These are phyloP conservation scores for Fusarium sp. DNA, from an alignment of 2,329 filamentous ascomycete species.

Conservation along the genomic window DNA sequence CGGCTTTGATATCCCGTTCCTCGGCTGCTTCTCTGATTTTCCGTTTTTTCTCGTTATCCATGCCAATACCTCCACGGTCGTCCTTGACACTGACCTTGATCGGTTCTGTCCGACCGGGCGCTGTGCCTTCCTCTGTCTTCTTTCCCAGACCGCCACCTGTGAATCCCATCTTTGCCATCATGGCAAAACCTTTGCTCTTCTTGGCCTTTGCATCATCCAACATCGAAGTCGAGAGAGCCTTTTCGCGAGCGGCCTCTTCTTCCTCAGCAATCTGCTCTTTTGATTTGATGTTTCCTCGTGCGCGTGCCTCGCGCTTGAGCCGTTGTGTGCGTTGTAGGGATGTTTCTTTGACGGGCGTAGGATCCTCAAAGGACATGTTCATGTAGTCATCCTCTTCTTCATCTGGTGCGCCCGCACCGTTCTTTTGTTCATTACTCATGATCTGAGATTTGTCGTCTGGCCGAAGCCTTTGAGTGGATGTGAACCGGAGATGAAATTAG, in stretches of 20 bases:
- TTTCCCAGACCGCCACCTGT: slow-evolving; percentile 79
- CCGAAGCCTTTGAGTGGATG: not conserved
- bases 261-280: slow-evolving; percentile 86
- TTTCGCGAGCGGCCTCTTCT: slow-evolving; percentile 78
- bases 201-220: slow-evolving; percentile 68
- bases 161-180: slow-evolving; percentile 98
- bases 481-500: not conserved
- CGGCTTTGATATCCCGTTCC: slow-evolving; percentile 68
- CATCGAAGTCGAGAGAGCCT: slow-evolving; percentile 79
- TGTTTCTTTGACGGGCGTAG: slow-evolving; percentile 65
- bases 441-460: not conserved
- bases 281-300: slow-evolving; percentile 76
- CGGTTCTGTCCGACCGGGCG: slow-evolving; percentile 69
- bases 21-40: slow-evolving; percentile 75
- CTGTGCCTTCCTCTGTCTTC: slow-evolving; percentile 61
- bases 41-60: slow-evolving; percentile 85
- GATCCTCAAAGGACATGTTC: slow-evolving; percentile 88
- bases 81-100: slow-evolving; percentile 82
- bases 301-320: slow-evolving; percentile 73
- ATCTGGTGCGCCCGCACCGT: slow-evolving; percentile 44
- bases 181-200: slow-evolving; percentile 87
- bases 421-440: slow-evolving; percentile 30
- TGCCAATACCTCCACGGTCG: slow-evolving; percentile 83
- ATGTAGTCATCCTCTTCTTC: slow-evolving; percentile 96
- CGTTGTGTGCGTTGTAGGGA: slow-evolving; percentile 67